Base-by-base conservation (phyloP, 306 rosid genomes). In the Cajanus cajan region DNA sequence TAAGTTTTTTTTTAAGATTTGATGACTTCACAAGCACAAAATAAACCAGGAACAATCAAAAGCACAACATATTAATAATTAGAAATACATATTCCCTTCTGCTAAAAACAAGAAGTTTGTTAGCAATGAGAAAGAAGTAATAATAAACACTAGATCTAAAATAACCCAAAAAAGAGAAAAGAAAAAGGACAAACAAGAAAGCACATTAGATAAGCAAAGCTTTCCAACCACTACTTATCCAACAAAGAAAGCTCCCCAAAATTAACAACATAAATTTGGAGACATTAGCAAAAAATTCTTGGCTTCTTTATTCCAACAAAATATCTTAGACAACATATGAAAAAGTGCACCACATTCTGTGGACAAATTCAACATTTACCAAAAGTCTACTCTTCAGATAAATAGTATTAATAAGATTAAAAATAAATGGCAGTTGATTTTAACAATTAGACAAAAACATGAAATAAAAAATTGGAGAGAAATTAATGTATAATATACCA, bases 181-280 rank as follows among this genome's bases (percentile, higher is more conserved):
- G 8, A 4, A 48, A 37, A 22, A 36, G 2, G n/a, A 24, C 10
- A 65, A n/a, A 18, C 14, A 40, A 7, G 44, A 67, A 43, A 40
- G 14, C 54, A 51, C 41, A 37, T 50, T 24, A 22, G 45, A 28
- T 22, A 39, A 41, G 79, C 13, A 43, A 28, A 43, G 16, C 13
- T 59, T 59, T 28, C 44, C 47, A 16, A 6, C 62, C 31, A 52
- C 69, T 41, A 52, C n/a, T 41, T 57, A 44, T 43, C 10, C 18
- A 39, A 51, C 48, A 64, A 65, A 43, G 16, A 74, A 55, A 74
- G 52, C 34, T 37, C 51, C 55, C 44, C 57, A 24, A 58, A 75
- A 47, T 67, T 47, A 37, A 66, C 72, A 75, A n/a, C n/a, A n/a
- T n/a, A n/a, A n/a, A n/a, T n/a, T n/a, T n/a, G n/a, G n/a, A 7